Conservation (phyloP, 1,284 basidiomycete genomes). For the Kwoniella shivajii region DNA sequence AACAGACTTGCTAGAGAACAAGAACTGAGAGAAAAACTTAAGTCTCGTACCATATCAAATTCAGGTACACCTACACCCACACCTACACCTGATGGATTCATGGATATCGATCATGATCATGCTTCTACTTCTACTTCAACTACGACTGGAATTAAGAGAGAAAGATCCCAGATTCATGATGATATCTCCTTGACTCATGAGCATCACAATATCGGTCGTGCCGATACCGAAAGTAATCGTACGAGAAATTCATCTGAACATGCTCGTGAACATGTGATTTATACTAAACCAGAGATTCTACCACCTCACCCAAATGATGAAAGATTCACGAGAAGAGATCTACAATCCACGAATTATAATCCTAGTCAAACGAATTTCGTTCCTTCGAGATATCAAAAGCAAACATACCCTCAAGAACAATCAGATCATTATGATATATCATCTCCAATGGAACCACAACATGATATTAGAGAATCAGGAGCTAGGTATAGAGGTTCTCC, state of each 20-base stretch:
- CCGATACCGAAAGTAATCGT: too few relatives aligned
- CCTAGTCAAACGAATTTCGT: slow-evolving; percentile 4
- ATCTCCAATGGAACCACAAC: too few relatives aligned
- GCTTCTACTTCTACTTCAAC: too few relatives aligned
- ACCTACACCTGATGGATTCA: slow-evolving; percentile 2
- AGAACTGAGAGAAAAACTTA: slow-evolving; percentile 13
- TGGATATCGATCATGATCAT: neutral
- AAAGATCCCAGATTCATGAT: too few relatives aligned
- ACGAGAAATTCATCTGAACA: too few relatives aligned
- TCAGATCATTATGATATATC: neutral
- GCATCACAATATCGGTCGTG: too few relatives aligned
- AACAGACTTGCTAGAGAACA: neutral
- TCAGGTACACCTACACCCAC: neutral
- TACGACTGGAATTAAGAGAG: too few relatives aligned
- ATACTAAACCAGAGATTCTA: too few relatives aligned
- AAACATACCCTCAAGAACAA: neutral
- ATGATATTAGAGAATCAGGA: too few relatives aligned
- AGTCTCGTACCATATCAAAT: neutral
- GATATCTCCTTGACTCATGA: too few relatives aligned
- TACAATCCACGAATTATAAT: neutral
- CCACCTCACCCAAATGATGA: slow-evolving; percentile 2
- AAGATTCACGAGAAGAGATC: slow-evolving; percentile 1
- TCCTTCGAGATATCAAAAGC: neutral
- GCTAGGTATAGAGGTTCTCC: neutral
- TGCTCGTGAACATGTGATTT: too few relatives aligned